Evolutionary conservation across 2,329 filamentous ascomycete genomes (phyloP).

Genomic region (Hypocreales sp.): DNA sequence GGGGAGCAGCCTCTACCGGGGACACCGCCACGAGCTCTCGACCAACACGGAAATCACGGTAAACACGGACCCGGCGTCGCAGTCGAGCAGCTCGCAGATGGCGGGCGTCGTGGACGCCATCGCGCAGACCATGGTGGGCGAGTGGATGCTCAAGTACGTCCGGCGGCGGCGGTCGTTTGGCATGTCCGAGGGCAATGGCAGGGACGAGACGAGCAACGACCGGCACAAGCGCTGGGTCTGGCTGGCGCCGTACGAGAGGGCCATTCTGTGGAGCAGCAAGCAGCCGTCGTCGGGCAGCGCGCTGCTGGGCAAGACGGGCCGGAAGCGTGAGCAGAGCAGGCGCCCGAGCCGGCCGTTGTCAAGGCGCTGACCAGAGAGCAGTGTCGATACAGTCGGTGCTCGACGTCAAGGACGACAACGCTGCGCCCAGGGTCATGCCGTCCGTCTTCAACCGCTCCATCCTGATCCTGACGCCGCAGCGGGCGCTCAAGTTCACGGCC

Average conservation of each 20-base stretch:
- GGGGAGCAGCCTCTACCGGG: constrained; percentile 23
- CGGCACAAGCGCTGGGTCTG: constrained; percentile 97
- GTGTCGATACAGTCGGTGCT: constrained; percentile 92
- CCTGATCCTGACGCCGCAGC: constrained; percentile 80
- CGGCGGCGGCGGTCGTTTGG: constrained; percentile 83
- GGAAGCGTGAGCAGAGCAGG: constrained; percentile 67
- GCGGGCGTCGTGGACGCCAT: constrained; percentile 89
- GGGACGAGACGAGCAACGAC: constrained; percentile 57
- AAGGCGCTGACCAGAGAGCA: constrained; percentile 27
- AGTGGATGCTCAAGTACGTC: constrained; percentile 92
- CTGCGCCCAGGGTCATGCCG: constrained; percentile 54
- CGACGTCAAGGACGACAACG: constrained; percentile 90
- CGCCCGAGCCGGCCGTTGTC: too few relatives aligned
- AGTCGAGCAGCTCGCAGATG: constrained; percentile 45
- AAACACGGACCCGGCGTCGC: constrained; percentile 23
- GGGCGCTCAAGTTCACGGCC: constrained; percentile 91
- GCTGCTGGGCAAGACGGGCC: constrained; percentile 82
- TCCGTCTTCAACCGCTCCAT: constrained; percentile 82
- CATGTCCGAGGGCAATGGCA: constrained; percentile 49
- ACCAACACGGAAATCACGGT: constrained; percentile 40
- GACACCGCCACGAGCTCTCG: constrained; percentile 42
- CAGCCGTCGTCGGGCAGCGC: constrained; percentile 81
- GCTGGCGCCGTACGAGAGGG: constrained; percentile 90
- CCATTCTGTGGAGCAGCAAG: constrained; percentile 97
- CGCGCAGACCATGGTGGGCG: constrained; percentile 94